Evolutionary conservation across 768 basidiomycete genomes (phyloP), one percentile per base, ranked within the genome.

Genomic region (Candolleomyces eurysporus): DNA sequence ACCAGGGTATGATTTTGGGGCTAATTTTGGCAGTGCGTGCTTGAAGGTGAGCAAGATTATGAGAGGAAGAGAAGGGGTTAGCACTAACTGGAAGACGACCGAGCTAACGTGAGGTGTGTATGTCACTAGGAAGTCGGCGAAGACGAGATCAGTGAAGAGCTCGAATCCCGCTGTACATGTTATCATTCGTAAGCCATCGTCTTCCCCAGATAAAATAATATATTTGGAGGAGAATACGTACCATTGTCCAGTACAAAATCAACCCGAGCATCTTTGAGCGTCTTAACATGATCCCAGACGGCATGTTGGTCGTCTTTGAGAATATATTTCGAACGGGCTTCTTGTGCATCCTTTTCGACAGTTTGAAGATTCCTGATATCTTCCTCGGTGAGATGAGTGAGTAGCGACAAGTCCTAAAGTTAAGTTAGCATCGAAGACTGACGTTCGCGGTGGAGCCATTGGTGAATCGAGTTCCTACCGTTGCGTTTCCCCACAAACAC

Each of bases 1-100:
- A 99, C 95, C 96, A 99, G 0, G 96, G 96, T 56, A 98, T 90
- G 9, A 91, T 78, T 72, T 99, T 98, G 0, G 95, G 92, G 75
- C 95, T 96, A 42, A 48, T 39, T 26, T 26, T 26, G 16, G 54
- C 4, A 49, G 26, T 45, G 57, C 17, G 46, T 51, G 65, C n/a
- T 16, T 22, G 43, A 14, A 16, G 16, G 26, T 61, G 39, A 58
- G 9, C 13, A 60, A 2, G 40, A 26, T 48, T 26, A 26, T 26
- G 26, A 26, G 3, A 59, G 43, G 30, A 31, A 40, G 36, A 61
- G 46, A 21, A 42, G 26, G 52, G 22, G 31, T 17, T 1, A 4
- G 17, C 13, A 9, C 86, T 61, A 55, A 96, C 95, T 99, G 96
- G 75, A 98, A 97, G 59, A 93, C 86, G 30, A 96, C 91, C 65